These are phyloP conservation scores for Chaetoceros tenuissimus DNA, from an alignment of 108 stramenopile genomes.

Conservation along the genomic window DNA sequence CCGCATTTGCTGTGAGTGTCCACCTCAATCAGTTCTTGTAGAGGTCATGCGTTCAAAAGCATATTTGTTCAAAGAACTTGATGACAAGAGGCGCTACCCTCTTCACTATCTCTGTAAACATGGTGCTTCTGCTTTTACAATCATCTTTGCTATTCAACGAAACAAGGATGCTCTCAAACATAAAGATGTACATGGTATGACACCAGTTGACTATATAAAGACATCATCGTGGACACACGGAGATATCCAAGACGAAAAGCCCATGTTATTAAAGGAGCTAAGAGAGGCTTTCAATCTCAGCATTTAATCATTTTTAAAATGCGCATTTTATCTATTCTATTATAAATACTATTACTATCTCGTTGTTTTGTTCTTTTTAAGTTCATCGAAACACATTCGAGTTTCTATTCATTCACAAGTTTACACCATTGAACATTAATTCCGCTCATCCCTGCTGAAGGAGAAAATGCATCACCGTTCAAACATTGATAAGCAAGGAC, in stretches of 20 bases:
- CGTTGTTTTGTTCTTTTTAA: too few species aligned
- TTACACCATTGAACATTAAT: too few species aligned
- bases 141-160: not conserved
- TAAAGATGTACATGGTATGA: not conserved
- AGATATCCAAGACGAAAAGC: not conserved
- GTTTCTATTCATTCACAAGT: too few species aligned
- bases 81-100: not conserved
- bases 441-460: too few species aligned
- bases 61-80: not conserved
- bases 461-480: too few species aligned
- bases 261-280: not conserved
- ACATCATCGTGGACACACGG: not conserved
- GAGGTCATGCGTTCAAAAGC: not conserved
- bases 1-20: not conserved
- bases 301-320: too few species aligned
- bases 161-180: not conserved
- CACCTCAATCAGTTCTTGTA: not conserved
- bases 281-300: too few species aligned
- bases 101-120: not conserved
- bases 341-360: too few species aligned
- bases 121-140: not conserved
- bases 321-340: too few species aligned
- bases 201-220: not conserved
- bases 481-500: too few species aligned
- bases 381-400: too few species aligned